Base-by-base conservation (phyloP, 1,284 basidiomycete species). In the Ganoderma sinense region DNA sequence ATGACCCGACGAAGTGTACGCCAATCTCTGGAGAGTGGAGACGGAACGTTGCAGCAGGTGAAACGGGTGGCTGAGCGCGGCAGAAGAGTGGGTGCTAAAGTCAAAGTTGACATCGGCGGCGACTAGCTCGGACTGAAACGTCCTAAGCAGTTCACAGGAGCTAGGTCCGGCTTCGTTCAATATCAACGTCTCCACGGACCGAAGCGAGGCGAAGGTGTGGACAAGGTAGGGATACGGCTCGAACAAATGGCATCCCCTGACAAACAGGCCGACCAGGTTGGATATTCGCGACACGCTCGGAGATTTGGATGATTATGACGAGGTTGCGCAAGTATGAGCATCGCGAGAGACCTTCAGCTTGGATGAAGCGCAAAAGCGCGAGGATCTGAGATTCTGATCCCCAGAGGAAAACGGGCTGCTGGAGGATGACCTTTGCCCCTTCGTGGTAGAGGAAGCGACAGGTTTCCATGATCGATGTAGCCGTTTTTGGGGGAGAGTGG, bases 1-100 rank as follows among this genome's bases (percentile, higher is more conserved):
- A n/a, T n/a, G n/a, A n/a, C n/a, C n/a, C n/a, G n/a, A n/a, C n/a
- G n/a, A n/a, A n/a, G n/a, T n/a, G n/a, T n/a, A n/a, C n/a, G n/a
- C n/a, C n/a, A n/a, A n/a, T n/a, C n/a, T n/a, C n/a, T n/a, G 56
- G 56, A 59, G 56, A 3, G 56, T 59, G n/a, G 56, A 39, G 31
- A 33, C 56, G 33, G 56, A 59, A 23, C 33, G 16, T 33, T 23
- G 31, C 23, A 59, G 23, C 8, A 59, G 33, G 14, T 36, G 33
- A 5, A 59, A 14, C 10, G 56, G 56, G 33, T 59, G 56, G 6
- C 29, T 36, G 20, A 33, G n/a, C 18, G 18, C n/a, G 56, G 31
- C 8, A 6, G 10, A n/a, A 7, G 13, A 8, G 10, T 36, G 4
- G 20, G 5, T 23, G 6, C 10, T 7, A 2, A 33, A 36, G 18